Conservation (phyloP, 129 eudicot genomes). For the Solidago caesia region DNA sequence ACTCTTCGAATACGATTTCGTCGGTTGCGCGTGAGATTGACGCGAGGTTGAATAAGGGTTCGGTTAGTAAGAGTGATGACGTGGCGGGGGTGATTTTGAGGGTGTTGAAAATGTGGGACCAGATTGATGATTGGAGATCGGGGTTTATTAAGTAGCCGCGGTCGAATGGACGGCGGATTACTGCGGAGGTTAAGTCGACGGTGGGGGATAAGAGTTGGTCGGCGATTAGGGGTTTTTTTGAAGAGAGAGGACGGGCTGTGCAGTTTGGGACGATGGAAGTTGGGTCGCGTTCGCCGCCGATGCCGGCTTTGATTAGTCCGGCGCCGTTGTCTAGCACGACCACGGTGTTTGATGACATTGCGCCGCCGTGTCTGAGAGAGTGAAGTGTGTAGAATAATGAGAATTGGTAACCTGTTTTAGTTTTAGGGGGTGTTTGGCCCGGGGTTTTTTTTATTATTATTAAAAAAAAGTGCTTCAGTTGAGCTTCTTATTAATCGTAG, state of each 20-base stretch:
- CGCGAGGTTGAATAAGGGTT: conserved; percentile 79
- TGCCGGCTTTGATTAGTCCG: conserved; percentile 79
- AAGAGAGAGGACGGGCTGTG: conserved; percentile 63
- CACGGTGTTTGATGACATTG: conserved; percentile 54
- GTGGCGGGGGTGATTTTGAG: conserved; percentile 52
- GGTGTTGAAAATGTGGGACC: conserved; percentile 79
- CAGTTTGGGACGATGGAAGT: conserved; percentile 78
- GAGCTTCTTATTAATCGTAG: too few relatives aligned
- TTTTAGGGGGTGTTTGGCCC: neutral
- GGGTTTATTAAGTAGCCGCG: conserved; percentile 88
- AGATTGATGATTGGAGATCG: conserved; percentile 81
- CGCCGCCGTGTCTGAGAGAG: neutral
- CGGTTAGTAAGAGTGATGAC: conserved; percentile 69
- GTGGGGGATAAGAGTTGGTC: conserved; percentile 62
- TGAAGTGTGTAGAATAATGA: neutral
- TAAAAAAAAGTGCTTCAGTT: too few relatives aligned
- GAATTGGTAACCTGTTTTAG: neutral
- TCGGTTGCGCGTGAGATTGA: conserved; percentile 55
- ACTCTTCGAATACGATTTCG: conserved; percentile 82
- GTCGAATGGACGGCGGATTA: conserved; percentile 95
- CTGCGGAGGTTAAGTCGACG: conserved; percentile 88
- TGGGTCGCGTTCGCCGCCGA: conserved; percentile 88
- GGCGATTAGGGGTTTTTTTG: conserved; percentile 65
- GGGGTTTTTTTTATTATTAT: too few relatives aligned
- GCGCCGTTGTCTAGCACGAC: conserved; percentile 98